Evolutionary conservation across 371 early-diverging fungal genomes (phyloP).

Genomic region (Rhizopus sp.): DNA sequence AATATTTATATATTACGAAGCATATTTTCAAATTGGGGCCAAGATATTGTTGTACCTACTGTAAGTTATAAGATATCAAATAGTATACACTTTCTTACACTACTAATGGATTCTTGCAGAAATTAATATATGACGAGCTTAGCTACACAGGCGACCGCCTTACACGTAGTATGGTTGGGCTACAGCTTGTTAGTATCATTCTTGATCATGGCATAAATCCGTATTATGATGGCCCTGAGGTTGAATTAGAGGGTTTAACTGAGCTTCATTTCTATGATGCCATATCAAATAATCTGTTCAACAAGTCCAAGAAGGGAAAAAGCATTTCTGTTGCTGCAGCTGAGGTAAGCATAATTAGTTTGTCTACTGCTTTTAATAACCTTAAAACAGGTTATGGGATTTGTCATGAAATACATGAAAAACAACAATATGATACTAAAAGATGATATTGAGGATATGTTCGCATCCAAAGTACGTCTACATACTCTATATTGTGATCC

Average conservation of each 20-base stretch:
- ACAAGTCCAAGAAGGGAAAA: slow-evolving; percentile 22
- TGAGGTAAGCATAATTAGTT: slow-evolving; percentile 39
- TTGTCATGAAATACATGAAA: slow-evolving; percentile 41
- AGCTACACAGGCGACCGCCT: slow-evolving; percentile 28
- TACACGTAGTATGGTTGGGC: slow-evolving; percentile 43
- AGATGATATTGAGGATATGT: neutral
- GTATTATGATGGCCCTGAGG: slow-evolving; percentile 42
- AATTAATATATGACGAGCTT: slow-evolving; percentile 46
- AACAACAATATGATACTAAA: slow-evolving; percentile 1
- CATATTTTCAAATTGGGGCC: slow-evolving; percentile 64
- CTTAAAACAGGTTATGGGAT: slow-evolving; percentile 38
- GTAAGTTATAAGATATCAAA: slow-evolving; percentile 35
- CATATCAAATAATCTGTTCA: slow-evolving; percentile 42
- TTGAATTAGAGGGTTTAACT: slow-evolving; percentile 39
- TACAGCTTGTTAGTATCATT: slow-evolving; percentile 56
- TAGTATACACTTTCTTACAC: neutral
- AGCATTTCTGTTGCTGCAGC: slow-evolving; percentile 52
- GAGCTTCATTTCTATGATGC: slow-evolving; percentile 47
- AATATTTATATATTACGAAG: slow-evolving; percentile 60
- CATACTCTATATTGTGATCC: slow-evolving; percentile 23
- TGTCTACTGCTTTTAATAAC: neutral
- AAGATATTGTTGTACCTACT: slow-evolving; percentile 58
- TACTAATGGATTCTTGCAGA: slow-evolving; percentile 26
- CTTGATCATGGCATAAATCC: slow-evolving; percentile 53
- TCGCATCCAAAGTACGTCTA: neutral